Evolutionary conservation across 306 rosid genomes (phyloP).

Genomic region (Senna tora): DNA sequence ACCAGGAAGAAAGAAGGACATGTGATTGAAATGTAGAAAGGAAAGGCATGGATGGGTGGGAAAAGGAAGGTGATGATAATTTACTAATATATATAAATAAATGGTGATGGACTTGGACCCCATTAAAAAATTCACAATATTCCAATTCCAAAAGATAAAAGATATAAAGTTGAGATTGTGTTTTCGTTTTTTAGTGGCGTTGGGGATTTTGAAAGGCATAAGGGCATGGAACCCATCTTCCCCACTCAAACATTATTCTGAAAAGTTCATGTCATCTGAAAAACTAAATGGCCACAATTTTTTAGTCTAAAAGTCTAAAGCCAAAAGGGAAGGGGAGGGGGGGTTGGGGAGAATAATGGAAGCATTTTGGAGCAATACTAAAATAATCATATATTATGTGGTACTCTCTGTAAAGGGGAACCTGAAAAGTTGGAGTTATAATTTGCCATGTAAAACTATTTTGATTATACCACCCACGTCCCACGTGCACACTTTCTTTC

Average conservation of each 20-base stretch:
- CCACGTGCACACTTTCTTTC: slow-evolving; percentile 13
- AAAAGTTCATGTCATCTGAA: slow-evolving; percentile 39
- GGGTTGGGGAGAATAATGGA: slow-evolving; percentile 10
- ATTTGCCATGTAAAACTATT: neutral
- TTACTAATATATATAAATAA: too few relatives aligned
- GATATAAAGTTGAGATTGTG: slow-evolving; percentile 47
- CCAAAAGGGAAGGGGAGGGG: neutral
- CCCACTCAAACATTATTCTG: slow-evolving; percentile 44
- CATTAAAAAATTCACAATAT: neutral
- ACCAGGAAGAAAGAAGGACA: neutral
- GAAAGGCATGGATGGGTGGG: slow-evolving; percentile 20
- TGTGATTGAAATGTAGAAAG: slow-evolving; percentile 34
- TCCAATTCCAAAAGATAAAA: slow-evolving; percentile 41
- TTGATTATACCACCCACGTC: slow-evolving; percentile 1
- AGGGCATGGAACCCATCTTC: slow-evolving; percentile 29
- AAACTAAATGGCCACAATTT: neutral
- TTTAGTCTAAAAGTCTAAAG: slow-evolving; percentile 33
- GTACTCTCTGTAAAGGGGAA: slow-evolving; percentile 14
- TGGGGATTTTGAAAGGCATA: slow-evolving; percentile 33
- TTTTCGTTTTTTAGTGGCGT: slow-evolving; percentile 68
- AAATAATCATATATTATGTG: slow-evolving; percentile 19
- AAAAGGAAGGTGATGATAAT: neutral
- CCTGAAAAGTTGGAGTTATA: neutral
- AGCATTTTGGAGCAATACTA: slow-evolving; percentile 12
- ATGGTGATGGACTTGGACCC: slow-evolving; percentile 39